Base-by-base conservation (phyloP, 371 early-diverging fungal genomes). In the Massospora cicadina region DNA sequence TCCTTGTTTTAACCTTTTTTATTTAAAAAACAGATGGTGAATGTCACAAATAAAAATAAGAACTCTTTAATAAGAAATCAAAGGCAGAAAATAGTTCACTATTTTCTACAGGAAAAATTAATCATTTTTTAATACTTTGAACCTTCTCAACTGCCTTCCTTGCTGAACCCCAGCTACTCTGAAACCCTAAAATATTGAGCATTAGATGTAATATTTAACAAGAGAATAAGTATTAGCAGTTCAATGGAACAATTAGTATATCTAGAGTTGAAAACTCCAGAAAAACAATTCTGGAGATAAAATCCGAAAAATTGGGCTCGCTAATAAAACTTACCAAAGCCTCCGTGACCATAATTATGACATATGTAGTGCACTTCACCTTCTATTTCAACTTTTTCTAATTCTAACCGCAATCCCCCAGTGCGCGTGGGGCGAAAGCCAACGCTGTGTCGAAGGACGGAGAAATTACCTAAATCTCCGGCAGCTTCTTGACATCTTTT, bases 321-420 rank as follows among this genome's bases (percentile, higher is more conserved):
- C n/a, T n/a, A n/a, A n/a, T n/a, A n/a, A n/a, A 27, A 65, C 66
- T 71, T 75, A 69, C 85, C 88, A 66, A 77, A 83, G 0, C 86
- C 84, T 27, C 87, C 87, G 71, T 91, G 91, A 0, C 91, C 91
- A 74, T 89, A 89, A 64, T 84, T 83, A 71, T 88, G 86, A 80
- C 77, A 1, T 87, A 71, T 33, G 82, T 30, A 7, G 84, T 70
- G 2, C 68, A 70, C 33, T 71, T 71, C 13, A 77, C 77, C 27
- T 59, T 63, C 0, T 32, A 63, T 2, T 54, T 60, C 25, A 21
- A 56, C 7, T 28, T 60, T 3, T 31, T 13, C 82, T 2, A 79
- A 78, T 65, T 88, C 88, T 29, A 86, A 65, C 17, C 90, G 81
- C 23, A 85, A 77, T 21, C 88, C 89, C 54, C 76, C 83, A 29